Evolutionary conservation across 495 filamentous ascomycete species (phyloP).

Genomic region (Lasiosphaeria miniovina): DNA sequence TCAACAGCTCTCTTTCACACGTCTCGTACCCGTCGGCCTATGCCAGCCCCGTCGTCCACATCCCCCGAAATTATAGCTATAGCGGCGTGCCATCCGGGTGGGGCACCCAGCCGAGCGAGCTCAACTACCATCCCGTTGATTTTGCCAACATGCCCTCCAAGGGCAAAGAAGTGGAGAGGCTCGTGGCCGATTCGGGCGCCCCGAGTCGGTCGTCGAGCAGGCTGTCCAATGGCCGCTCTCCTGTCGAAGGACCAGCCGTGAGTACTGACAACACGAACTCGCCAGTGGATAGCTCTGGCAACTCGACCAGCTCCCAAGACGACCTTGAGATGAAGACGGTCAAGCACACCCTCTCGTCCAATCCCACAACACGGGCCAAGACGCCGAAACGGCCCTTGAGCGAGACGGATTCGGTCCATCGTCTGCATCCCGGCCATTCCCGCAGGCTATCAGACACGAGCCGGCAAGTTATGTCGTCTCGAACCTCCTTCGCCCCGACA

Average conservation of each 20-base stretch:
- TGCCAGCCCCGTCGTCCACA: slow-evolving; percentile 38
- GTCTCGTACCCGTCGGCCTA: slow-evolving; percentile 41
- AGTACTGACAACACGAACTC: slow-evolving; percentile 14
- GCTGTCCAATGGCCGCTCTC: slow-evolving; percentile 16
- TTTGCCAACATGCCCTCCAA: slow-evolving; percentile 17
- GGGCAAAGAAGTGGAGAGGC: slow-evolving; percentile 34
- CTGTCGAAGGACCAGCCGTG: slow-evolving; percentile 7
- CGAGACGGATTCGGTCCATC: slow-evolving; percentile 24
- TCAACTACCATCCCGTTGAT: slow-evolving; percentile 23
- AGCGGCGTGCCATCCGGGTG: slow-evolving; percentile 34
- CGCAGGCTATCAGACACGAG: slow-evolving; percentile 27
- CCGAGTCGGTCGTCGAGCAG: slow-evolving; percentile 32
- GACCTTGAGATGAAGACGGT: slow-evolving; percentile 34
- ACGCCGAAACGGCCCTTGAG: slow-evolving; percentile 13
- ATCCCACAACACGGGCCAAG: slow-evolving; percentile 1
- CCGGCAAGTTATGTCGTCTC: slow-evolving; percentile 8
- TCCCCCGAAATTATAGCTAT: slow-evolving; percentile 44
- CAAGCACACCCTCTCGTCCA: slow-evolving; percentile 10
- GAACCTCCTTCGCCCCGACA: background rate
- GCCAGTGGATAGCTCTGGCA: slow-evolving; percentile 28
- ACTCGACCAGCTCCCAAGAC: slow-evolving; percentile 35
- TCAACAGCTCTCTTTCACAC: slow-evolving; percentile 41
- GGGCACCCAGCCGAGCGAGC: slow-evolving; percentile 19
- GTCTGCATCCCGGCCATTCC: slow-evolving; percentile 29
- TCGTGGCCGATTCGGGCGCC: slow-evolving; percentile 22